phyloP scores from a whole-genome alignment of 1,139 yeast species.

The Hemisphaericaspora lyxosophila region DNA sequence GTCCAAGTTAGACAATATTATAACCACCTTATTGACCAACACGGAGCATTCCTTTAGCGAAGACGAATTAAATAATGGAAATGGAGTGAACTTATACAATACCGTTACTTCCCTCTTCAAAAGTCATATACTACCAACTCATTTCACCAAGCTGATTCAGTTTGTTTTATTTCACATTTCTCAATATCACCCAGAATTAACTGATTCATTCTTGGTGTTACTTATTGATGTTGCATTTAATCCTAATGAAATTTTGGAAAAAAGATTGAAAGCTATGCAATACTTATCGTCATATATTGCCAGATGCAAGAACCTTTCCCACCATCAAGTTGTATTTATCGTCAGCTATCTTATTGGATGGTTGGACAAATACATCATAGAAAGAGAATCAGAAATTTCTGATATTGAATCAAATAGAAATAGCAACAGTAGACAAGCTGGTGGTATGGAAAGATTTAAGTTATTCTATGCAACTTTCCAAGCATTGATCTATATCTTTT shows the following conservation, averaged over 20 bases:
- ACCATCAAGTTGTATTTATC: conserved; percentile 73
- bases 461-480: conserved; percentile 93
- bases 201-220: conserved; percentile 81
- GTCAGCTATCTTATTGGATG: conserved; percentile 78
- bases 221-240: conserved; percentile 80
- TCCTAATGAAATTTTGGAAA: conserved; percentile 65
- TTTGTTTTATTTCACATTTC: conserved; percentile 79
- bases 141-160: conserved; percentile 87
- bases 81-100: conserved; percentile 72
- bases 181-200: conserved; percentile 76
- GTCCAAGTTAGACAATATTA: conserved; percentile 66
- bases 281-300: conserved; percentile 90
- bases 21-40: conserved; percentile 53
- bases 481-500: conserved; percentile 84
- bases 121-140: conserved; percentile 85
- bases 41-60: conserved; percentile 52
- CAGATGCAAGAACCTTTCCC: conserved; percentile 72
- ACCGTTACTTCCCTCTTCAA: conserved; percentile 76
- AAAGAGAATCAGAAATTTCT: conserved; percentile 78
- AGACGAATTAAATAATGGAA: conserved; percentile 56
- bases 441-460: conserved; percentile 78
- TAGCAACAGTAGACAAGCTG: conserved; percentile 23
- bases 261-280: conserved; percentile 85
- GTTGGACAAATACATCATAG: conserved; percentile 76
- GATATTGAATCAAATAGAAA: conserved; percentile 33